Evolutionary conservation across 73 alveolate species (phyloP).

Genomic region (Blepharisma japonicum): DNA sequence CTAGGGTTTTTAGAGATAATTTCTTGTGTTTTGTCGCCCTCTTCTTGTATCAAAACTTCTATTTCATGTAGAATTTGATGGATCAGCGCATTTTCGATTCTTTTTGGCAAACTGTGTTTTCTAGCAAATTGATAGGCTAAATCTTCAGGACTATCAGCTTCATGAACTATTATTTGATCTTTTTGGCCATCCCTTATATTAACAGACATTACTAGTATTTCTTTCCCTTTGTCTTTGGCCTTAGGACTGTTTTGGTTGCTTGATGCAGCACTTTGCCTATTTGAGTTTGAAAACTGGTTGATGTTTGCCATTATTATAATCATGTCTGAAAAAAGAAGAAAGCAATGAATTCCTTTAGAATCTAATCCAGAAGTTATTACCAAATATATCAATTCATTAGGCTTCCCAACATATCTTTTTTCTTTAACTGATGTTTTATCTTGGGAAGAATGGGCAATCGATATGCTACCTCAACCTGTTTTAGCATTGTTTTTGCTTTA

Average conservation of each 20-base stretch:
- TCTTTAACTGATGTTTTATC: constrained; percentile 37
- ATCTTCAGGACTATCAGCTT: constrained; percentile 1
- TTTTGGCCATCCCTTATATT: constrained; percentile 5
- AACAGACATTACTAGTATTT: constrained; percentile 19
- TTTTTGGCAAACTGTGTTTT: background rate
- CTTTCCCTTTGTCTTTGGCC: constrained; percentile 8
- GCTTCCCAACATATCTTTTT: constrained; percentile 36
- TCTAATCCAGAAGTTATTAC: constrained; percentile 46
- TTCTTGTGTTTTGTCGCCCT: no score
- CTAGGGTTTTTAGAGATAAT: no score
- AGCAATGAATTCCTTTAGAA: constrained; percentile 49
- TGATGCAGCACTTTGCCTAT: no score
- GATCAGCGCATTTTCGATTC: no score
- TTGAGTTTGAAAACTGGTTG: no score
- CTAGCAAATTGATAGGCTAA: background rate
- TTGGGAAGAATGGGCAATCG: constrained; percentile 36
- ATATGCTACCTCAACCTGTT: constrained; percentile 41
- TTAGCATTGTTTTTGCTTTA: constrained; percentile 45
- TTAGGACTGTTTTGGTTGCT: no score
- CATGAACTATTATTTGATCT: constrained; percentile 18
- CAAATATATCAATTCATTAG: constrained; percentile 40
- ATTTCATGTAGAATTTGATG: no score
- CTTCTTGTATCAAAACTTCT: no score
- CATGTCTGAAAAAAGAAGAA: no score
- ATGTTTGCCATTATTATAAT: no score